A percentile compares a stretch with the other conserved stretches of the same genome.
Conservation (phyloP, 345 rosid genomes). For the Psidium friedrichsthalianum region DNA sequence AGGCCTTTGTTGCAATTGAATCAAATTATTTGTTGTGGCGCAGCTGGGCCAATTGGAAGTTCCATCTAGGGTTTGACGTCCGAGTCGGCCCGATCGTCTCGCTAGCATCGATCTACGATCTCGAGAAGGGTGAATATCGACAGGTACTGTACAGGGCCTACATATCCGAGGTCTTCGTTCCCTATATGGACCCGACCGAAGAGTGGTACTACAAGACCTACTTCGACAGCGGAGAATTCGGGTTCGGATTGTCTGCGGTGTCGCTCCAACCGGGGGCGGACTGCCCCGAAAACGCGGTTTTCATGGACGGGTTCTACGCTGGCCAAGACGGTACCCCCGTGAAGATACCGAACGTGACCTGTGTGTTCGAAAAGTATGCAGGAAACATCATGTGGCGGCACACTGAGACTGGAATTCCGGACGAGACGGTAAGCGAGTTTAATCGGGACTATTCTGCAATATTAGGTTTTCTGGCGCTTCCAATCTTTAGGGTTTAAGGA, state of each 20-base stretch:
- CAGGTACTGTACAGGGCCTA: slow-evolving; percentile 50
- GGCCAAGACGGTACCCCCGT: slow-evolving; percentile 46
- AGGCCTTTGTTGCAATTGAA: neutral
- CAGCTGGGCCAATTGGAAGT: slow-evolving; percentile 60
- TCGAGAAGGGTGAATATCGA: slow-evolving; percentile 15
- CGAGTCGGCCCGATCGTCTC: slow-evolving; percentile 52
- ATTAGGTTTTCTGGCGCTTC: neutral
- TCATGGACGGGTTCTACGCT: slow-evolving; percentile 39
- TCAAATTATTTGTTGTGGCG: neutral
- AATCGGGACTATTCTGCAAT: neutral
- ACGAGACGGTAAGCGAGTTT: slow-evolving; percentile 34
- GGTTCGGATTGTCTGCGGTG: slow-evolving; percentile 52
- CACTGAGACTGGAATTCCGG: slow-evolving; percentile 56
- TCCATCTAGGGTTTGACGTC: slow-evolving; percentile 54
- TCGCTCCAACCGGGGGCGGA: slow-evolving; percentile 41
- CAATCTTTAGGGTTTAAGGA: neutral
- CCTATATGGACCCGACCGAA: slow-evolving; percentile 65
- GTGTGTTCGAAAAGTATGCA: slow-evolving; percentile 54
- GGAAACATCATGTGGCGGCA: slow-evolving; percentile 59
- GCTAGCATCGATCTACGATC: slow-evolving; percentile 49
- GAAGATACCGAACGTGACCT: slow-evolving; percentile 30
- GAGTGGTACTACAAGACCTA: slow-evolving; percentile 76
- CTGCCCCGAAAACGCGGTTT: slow-evolving; percentile 53
- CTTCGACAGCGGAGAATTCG: slow-evolving; percentile 71
- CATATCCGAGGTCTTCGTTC: slow-evolving; percentile 72